phyloP scores from a whole-genome alignment of 345 rosid genomes.

The Eucalyptus marginata region DNA sequence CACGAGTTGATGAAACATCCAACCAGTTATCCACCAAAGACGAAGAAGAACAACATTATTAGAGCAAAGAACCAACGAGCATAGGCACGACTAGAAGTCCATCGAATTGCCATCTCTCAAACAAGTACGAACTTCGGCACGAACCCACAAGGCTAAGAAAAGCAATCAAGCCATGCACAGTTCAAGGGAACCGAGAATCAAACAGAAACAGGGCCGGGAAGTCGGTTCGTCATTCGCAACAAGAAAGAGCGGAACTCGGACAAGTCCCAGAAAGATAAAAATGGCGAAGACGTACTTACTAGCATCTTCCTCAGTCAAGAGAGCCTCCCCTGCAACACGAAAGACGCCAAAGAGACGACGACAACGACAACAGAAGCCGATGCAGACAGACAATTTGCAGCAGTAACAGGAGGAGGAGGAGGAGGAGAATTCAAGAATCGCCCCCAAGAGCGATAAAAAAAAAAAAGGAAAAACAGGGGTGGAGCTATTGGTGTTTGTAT shows the following conservation, averaged over 20 bases:
- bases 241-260: conserved; percentile 1
- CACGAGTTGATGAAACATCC: not conserved
- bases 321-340: conserved; percentile 6
- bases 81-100: not conserved
- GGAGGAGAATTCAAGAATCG: not conserved
- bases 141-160: not conserved
- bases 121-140: not conserved
- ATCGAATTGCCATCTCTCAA: not conserved
- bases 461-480: not conserved
- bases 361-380: not conserved
- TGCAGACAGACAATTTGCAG: not conserved
- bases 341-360: not conserved
- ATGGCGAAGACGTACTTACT: conserved; percentile 88
- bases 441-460: not conserved
- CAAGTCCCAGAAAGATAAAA: not conserved
- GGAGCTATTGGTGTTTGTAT: conserved; percentile 11
- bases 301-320: conserved; percentile 79
- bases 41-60: not conserved
- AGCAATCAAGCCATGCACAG: not conserved
- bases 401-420: not conserved
- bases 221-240: not conserved
- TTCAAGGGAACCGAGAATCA: not conserved
- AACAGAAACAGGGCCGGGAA: not conserved
- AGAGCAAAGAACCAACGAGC: not conserved
- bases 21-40: not conserved